Evolutionary conservation across 495 filamentous ascomycete genomes (phyloP).

Genomic region (Geopyxis carbonaria): DNA sequence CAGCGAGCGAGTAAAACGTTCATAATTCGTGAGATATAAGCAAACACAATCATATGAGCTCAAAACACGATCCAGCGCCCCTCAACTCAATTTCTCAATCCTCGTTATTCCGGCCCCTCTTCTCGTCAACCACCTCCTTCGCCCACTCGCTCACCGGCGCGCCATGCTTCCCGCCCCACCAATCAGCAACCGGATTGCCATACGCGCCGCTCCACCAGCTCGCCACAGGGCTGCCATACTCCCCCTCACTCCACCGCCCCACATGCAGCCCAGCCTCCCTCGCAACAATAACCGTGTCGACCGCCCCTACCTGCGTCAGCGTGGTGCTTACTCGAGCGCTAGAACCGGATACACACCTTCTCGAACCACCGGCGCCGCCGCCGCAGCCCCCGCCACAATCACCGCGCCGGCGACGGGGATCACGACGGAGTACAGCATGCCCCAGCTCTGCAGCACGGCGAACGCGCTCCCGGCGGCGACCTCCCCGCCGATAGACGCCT

Average conservation of each 20-base stretch:
- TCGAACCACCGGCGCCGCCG: background rate
- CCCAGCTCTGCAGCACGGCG: slow-evolving; percentile 4
- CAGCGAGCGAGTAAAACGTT: too few species aligned
- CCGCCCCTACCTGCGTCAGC: too few species aligned
- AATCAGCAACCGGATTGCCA: background rate
- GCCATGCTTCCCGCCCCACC: slow-evolving; percentile 1
- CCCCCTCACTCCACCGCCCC: slow-evolving; percentile 2
- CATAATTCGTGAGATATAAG: too few species aligned
- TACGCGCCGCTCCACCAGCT: slow-evolving; percentile 3
- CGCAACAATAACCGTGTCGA: too few species aligned
- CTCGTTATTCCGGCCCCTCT: too few species aligned
- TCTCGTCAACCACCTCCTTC: too few species aligned
- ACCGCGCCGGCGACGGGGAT: background rate
- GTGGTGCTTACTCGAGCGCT: too few species aligned
- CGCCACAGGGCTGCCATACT: slow-evolving; percentile 2
- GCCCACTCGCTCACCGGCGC: too few species aligned
- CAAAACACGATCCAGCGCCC: too few species aligned
- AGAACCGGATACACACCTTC: background rate
- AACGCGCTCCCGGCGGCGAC: slow-evolving; percentile 6
- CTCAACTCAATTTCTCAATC: too few species aligned
- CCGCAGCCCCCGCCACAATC: background rate
- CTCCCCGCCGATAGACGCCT: background rate
- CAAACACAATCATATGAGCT: too few species aligned
- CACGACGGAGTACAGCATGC: background rate
- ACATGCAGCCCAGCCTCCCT: background rate